Evolutionary conservation across 176 grass and related monocot species (phyloP).

Genomic region (Carex kokanica): DNA sequence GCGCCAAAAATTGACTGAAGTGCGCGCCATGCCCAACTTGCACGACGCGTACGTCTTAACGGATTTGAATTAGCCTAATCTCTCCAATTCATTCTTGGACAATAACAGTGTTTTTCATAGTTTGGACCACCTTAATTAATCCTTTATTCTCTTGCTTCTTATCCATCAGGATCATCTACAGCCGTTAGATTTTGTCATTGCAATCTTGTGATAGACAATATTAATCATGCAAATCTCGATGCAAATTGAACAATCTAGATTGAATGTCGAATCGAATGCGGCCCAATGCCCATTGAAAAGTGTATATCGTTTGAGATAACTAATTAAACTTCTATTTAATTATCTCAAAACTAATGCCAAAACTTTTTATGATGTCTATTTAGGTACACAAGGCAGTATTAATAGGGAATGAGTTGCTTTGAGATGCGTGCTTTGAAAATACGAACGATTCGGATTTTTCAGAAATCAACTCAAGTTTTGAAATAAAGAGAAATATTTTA

Average conservation of each 20-base stretch:
- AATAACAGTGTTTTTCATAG: neutral
- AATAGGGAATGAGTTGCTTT: too few relatives aligned
- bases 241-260: too few relatives aligned
- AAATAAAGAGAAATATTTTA: neutral
- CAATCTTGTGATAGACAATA: neutral
- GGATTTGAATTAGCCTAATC: neutral
- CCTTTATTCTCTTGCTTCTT: neutral
- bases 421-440: too few relatives aligned
- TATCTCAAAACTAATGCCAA: too few relatives aligned
- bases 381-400: too few relatives aligned
- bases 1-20: neutral
- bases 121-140: neutral
- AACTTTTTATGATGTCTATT: too few relatives aligned
- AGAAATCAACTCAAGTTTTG: too few relatives aligned
- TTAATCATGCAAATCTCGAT: neutral
- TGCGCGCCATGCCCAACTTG: conserved; percentile 17
- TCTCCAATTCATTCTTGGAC: neutral
- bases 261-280: too few relatives aligned
- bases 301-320: too few relatives aligned
- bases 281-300: too few relatives aligned
- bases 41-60: neutral
- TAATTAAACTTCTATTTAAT: too few relatives aligned
- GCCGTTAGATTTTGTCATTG: neutral
- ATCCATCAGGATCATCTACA: neutral
- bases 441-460: too few relatives aligned